phyloP scores from a whole-genome alignment of 495 filamentous ascomycete species.

The Aspergillus campestris region DNA sequence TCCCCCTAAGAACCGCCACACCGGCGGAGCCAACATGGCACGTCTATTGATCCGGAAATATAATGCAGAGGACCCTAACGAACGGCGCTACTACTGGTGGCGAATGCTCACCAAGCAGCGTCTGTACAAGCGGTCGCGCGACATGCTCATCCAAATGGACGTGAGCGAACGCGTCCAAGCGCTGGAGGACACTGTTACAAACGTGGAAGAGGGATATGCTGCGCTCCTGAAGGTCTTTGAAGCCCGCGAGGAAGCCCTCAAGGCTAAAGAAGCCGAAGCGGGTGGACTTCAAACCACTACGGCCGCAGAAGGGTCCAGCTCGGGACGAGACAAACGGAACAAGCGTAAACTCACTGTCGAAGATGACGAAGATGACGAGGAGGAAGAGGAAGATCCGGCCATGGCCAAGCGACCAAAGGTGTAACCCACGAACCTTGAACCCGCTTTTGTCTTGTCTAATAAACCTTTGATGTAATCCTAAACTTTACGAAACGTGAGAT shows the following conservation, averaged over 20 bases:
- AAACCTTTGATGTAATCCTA: constrained; percentile 2
- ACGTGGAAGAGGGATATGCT: constrained; percentile 78
- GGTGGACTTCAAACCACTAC: constrained; percentile 2
- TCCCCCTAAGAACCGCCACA: constrained; percentile 50
- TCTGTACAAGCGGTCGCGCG: constrained; percentile 68
- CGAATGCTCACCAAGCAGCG: constrained; percentile 72
- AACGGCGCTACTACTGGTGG: constrained; percentile 71
- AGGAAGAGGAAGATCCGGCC: constrained; percentile 24
- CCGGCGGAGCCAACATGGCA: constrained; percentile 41
- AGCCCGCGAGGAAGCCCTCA: constrained; percentile 26
- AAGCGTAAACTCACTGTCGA: constrained; percentile 40
- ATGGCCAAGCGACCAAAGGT: constrained; percentile 32
- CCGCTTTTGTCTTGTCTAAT: background rate
- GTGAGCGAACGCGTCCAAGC: constrained; percentile 67
- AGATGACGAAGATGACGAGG: constrained; percentile 43
- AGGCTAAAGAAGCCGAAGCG: constrained; percentile 14
- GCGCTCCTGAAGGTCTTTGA: constrained; percentile 49
- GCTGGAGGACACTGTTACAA: constrained; percentile 65
- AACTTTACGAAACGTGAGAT: background rate
- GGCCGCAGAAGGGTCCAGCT: no score
- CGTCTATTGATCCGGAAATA: constrained; percentile 46
- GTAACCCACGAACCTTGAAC: constrained; percentile 3
- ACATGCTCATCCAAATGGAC: constrained; percentile 72
- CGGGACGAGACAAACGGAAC: no score
- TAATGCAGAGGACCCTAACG: constrained; percentile 43